Percentiles rank a stretch among this genome's conserved stretches.
Evolutionary conservation across 208 protist species (phyloP).

Genomic region (Leishmania mexicana): DNA sequence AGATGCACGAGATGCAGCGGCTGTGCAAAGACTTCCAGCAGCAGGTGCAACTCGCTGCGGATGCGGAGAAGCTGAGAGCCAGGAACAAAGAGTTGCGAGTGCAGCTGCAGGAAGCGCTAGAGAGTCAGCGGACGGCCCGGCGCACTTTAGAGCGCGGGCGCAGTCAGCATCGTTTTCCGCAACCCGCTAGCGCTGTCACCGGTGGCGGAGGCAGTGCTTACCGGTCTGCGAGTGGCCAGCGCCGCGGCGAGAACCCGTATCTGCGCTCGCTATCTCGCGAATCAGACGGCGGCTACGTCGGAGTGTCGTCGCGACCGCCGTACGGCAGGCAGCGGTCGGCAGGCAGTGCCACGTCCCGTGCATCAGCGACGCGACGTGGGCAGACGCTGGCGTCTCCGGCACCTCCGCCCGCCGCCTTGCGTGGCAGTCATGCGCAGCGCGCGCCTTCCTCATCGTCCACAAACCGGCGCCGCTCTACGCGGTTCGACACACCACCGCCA

Average conservation of each 20-base stretch:
- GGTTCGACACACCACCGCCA: constrained; percentile 46
- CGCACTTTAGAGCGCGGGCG: constrained; percentile 33
- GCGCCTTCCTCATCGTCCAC: not conserved
- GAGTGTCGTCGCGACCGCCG: not conserved
- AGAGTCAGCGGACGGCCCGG: constrained; percentile 35
- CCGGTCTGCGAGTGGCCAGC: constrained; percentile 4
- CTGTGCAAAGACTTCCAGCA: constrained; percentile 77
- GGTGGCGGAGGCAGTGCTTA: not conserved
- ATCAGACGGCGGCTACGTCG: not conserved
- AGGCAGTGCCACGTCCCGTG: constrained; percentile 5
- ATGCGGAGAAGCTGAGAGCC: constrained; percentile 49
- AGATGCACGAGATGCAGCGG: constrained; percentile 87
- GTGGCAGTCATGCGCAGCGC: constrained; percentile 5
- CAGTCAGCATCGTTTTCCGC: constrained; percentile 18
- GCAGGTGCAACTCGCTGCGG: constrained; percentile 39
- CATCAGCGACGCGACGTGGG: constrained; percentile 7
- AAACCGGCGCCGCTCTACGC: constrained; percentile 5
- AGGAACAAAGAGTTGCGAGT: constrained; percentile 55
- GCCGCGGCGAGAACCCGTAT: constrained; percentile 26
- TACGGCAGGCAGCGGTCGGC: constrained; percentile 9
- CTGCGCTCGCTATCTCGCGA: constrained; percentile 32
- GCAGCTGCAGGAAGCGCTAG: constrained; percentile 45
- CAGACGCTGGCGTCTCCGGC: constrained; percentile 31
- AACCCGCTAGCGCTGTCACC: not conserved
- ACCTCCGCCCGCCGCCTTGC: constrained; percentile 13